A percentile compares a stretch with the other conserved stretches of the same genome.
Conservation (phyloP, 208 protist genomes). For the Tritrichomonas musculus region DNA sequence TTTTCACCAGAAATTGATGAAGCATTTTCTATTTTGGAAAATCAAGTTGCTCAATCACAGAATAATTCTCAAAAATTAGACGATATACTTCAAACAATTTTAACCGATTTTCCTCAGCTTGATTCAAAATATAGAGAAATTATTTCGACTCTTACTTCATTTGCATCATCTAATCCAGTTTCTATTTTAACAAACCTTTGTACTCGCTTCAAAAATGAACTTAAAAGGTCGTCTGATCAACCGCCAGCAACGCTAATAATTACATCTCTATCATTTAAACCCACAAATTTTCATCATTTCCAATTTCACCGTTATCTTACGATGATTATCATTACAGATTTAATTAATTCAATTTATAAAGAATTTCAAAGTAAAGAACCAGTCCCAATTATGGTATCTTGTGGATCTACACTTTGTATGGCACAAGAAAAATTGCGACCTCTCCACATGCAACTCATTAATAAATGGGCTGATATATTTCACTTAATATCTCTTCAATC, state of each 20-base stretch:
- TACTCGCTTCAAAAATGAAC: neutral
- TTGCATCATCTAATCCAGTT: neutral
- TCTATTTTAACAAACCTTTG: neutral
- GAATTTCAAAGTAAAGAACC: neutral
- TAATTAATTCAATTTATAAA: neutral
- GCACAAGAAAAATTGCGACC: neutral
- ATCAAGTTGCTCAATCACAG: neutral
- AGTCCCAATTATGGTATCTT: neutral
- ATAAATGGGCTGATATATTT: neutral
- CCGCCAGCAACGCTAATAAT: neutral
- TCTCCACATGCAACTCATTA: neutral
- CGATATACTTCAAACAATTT: neutral
- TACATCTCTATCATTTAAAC: neutral
- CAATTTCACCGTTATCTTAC: neutral
- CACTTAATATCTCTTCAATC: neutral
- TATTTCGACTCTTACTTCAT: neutral
- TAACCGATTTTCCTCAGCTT: neutral
- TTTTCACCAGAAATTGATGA: neutral
- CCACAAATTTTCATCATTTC: constrained; percentile 15
- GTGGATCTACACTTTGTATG: neutral
- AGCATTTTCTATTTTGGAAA: neutral
- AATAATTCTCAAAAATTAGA: neutral
- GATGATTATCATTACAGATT: neutral
- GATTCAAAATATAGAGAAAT: neutral
- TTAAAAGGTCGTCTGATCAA: neutral